Evolutionary conservation across 106 monocot genomes (phyloP), one percentile per base, ranked within the genome.

Genomic region (Xerophyta viscosa): DNA sequence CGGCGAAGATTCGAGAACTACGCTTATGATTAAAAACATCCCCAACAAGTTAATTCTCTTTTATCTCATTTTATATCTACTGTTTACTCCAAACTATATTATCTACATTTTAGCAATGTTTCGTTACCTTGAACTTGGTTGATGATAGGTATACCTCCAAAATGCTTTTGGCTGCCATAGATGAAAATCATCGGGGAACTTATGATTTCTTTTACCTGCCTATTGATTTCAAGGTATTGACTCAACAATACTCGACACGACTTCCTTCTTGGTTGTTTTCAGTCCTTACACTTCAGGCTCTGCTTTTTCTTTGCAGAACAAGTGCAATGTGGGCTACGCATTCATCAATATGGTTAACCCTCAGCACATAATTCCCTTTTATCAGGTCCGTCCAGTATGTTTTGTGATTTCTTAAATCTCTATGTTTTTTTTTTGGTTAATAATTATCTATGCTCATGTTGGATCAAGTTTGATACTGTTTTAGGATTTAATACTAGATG

Each of bases 251-350:
- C 42, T 36, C 8, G 6, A 7, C 39, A 39, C 15, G 1, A 15
- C 39, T 3, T 36, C 5, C 11, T 3, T 39, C 2, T 39, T 39
- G 39, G 15, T 12, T 39, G 13, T 39, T 39, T 39, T 12, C 39
- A 10, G 15, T 39, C 39, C 39, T 3, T 39, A 39, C 15, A 7
- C 15, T 39, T 39, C n/a, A n/a, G n/a, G n/a, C n/a, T 39, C 39
- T 39, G 39, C 39, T 39, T 54, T 62, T 15, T 56, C 18, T 22
- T 50, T 54, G 12, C 80, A 94, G 93, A 94, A 94, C 66, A 94
- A 94, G 50, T 94, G 93, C 64, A 94, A 94, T 39, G 93, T 94
- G 58, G 93, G 93, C 25, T 94, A 94, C 73, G 93, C 93, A 26
- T 94, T 94, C 60, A 88, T 94, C 73, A 94, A 94, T 69, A 75